Base-by-base conservation (phyloP, 2,329 filamentous ascomycete species). In the Aplosporella prunicola region DNA sequence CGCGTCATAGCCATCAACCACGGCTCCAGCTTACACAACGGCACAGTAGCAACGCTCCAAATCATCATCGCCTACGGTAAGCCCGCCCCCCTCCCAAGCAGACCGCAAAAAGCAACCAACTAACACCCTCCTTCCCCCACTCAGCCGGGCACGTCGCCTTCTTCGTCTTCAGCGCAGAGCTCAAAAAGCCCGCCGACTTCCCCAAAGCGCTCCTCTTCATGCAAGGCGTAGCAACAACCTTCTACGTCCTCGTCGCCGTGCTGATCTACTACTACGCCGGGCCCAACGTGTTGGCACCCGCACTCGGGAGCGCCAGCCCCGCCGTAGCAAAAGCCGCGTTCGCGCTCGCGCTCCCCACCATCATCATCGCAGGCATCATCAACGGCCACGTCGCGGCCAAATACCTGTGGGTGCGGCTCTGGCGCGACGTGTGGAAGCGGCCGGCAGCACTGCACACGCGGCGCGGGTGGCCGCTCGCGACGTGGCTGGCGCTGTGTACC, bases 211-310 rank as follows among this genome's bases (percentile, higher is more conserved):
- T 86, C 42, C 67, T 68, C 50, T 55, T 78, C 22, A 68, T 80
- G 9, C 76, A 81, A 51, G 60, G 66, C 14, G 60, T 67, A 39
- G 74, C 80, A 41, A 74, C 74, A 2, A 56, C 60, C 10, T 67
- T 83, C 20, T 85, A 85, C 56, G 64, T 80, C 20, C 50, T 81
- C 17, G 76, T 78, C 2, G 78, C 78, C 5, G 69, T 74, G 7
- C 69, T 84, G 25, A 76, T 83, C 49, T 86, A 85, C 60, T 66
- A 72, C 41, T 84, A 71, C 48, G 76, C 72, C 7, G 80, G 81
- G 1, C 61, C 64, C 1, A 56, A 64, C 9, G 78, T 85, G 2
- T 64, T 69, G 2, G 78, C 75, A 1, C 81, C 81, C 0, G 80
- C 81, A 0, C 67, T 86, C 2, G 74, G 76, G 7, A 80, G 78